Percentiles rank a stretch among this genome's conserved stretches.
Evolutionary conservation across 2,329 filamentous ascomycete genomes (phyloP).

Genomic region (Mycosphaerella sp.): DNA sequence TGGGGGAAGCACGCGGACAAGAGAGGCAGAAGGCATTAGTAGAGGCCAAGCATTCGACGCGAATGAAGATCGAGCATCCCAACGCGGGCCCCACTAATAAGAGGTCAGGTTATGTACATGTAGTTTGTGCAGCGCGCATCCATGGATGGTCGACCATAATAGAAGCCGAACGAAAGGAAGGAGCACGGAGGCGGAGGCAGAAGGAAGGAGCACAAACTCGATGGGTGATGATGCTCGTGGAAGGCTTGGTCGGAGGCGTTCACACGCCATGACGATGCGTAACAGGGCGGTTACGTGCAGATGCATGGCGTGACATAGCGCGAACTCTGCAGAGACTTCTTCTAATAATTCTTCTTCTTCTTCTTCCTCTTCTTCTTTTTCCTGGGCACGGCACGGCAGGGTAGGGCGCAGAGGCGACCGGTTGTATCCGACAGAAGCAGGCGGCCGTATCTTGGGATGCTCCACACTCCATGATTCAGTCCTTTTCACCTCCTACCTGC

Average conservation of each 20-base stretch:
- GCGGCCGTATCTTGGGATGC: background rate
- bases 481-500: too few relatives aligned
- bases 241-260: conserved; percentile 10
- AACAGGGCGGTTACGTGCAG: conserved; percentile 16
- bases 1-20: conserved; percentile 7
- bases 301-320: conserved; percentile 15
- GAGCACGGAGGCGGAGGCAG: too few relatives aligned
- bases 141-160: conserved; percentile 6
- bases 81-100: conserved; percentile 11
- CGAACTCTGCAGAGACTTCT: conserved; percentile 19
- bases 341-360: background rate
- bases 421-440: conserved; percentile 1
- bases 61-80: conserved; percentile 12
- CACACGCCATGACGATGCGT: conserved; percentile 18
- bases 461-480: background rate
- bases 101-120: too few relatives aligned
- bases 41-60: conserved; percentile 7
- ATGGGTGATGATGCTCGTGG: background rate
- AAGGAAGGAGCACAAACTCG: too few relatives aligned
- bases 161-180: conserved; percentile 3
- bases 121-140: background rate
- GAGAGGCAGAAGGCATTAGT: conserved; percentile 5
- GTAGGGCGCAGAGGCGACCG: background rate
- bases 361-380: too few relatives aligned
- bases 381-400: background rate